Conservation (phyloP, 805 yeast genomes). For the Blastobotrys robertii region DNA sequence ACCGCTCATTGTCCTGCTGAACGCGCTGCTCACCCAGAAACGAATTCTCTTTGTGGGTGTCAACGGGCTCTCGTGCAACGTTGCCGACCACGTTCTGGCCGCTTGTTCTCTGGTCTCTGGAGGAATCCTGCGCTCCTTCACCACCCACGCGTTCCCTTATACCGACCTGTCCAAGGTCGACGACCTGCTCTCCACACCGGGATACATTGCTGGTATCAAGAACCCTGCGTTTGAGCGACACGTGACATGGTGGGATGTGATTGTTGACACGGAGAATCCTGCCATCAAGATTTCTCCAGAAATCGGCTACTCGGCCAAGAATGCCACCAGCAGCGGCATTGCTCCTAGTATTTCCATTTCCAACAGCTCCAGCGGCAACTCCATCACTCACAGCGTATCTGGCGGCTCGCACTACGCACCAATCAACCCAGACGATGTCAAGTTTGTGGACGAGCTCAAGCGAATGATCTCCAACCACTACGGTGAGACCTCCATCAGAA, state of each 20-base stretch:
- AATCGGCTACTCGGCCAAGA: conserved; percentile 7
- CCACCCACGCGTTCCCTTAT: conserved; percentile 44
- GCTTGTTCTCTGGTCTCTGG: conserved; percentile 43
- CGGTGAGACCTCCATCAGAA: conserved; percentile 22
- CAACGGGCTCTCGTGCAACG: conserved; percentile 40
- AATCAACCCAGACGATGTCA: conserved; percentile 13
- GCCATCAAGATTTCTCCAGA: conserved; percentile 24
- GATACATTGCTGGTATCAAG: conserved; percentile 50
- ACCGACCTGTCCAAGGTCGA: conserved; percentile 47
- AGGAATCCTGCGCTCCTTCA: conserved; percentile 41
- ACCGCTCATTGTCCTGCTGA: conserved; percentile 40
- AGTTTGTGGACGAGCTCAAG: conserved; percentile 20
- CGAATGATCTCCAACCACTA: conserved; percentile 22
- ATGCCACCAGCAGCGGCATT: neutral
- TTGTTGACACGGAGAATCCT: conserved; percentile 42
- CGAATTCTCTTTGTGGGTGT: conserved; percentile 41
- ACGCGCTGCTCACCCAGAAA: conserved; percentile 45
- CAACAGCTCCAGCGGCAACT: no score
- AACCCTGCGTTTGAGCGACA: conserved; percentile 49
- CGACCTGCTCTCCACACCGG: conserved; percentile 37
- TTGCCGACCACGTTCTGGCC: conserved; percentile 42
- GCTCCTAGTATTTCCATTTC: no score
- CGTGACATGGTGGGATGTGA: conserved; percentile 46
- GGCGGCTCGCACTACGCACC: conserved; percentile 1
- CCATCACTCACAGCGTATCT: no score